Conservation (phyloP, 257 asterid species). For the Solanum lycopersicoides region DNA sequence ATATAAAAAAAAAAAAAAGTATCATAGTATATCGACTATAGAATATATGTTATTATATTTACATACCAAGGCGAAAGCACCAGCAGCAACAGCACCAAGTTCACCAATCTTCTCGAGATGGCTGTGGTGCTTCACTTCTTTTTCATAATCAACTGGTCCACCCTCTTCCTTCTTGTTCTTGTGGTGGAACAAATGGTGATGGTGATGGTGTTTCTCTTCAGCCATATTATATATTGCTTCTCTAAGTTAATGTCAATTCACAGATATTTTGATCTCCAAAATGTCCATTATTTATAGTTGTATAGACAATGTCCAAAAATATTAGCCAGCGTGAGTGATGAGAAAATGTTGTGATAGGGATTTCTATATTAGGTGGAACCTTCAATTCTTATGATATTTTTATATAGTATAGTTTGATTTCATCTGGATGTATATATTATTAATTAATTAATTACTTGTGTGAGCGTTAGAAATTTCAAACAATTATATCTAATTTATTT, state of each 20-base stretch:
- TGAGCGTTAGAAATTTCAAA: neutral
- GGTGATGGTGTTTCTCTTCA: slow-evolving; percentile 33
- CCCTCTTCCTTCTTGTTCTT: slow-evolving; percentile 8
- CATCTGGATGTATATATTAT: neutral
- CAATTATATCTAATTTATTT: neutral
- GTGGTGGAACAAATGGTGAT: slow-evolving; percentile 31
- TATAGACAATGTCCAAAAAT: neutral
- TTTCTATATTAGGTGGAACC: neutral
- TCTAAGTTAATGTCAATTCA: neutral
- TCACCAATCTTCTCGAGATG: slow-evolving; percentile 7
- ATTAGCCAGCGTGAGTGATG: neutral
- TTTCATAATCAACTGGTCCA: slow-evolving; percentile 5
- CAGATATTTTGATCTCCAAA: neutral
- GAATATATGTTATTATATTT: no score
- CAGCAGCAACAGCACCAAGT: slow-evolving; percentile 14
- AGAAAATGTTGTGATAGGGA: neutral
- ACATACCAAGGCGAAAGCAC: slow-evolving; percentile 15
- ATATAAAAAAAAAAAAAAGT: no score
- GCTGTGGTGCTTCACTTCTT: slow-evolving; percentile 16
- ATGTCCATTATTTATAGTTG: neutral
- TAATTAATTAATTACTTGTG: no score
- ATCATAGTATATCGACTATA: neutral
- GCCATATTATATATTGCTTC: neutral
- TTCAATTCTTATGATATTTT: neutral
- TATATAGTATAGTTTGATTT: neutral